Base-by-base conservation (phyloP, 176 grass and related monocot genomes). In the Dactylis glomerata region DNA sequence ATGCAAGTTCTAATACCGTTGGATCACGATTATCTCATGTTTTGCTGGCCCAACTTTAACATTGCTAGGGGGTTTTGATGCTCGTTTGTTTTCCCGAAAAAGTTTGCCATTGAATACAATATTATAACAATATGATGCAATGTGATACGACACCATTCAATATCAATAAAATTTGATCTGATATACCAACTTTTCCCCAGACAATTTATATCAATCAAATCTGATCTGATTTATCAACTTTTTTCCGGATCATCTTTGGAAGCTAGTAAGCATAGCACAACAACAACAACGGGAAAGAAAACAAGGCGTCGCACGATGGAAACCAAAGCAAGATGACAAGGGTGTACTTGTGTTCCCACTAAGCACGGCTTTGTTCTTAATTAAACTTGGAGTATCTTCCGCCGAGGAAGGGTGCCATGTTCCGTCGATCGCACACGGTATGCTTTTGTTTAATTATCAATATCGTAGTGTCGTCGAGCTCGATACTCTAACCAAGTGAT, bases 391-490 rank as follows among this genome's bases (percentile, higher is more conserved):
- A 23, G 56, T 59, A 9, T 27, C 13, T 78, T 72, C 31, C 72
- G 73, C 65, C 50, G 38, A 72, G 88, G 88, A 86, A 78, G 83
- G 83, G 72, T 78, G 54, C 20, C 88, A 78, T 82, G 88, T 86
- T 78, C 74, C 87, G n/a, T n/a, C n/a, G n/a, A 85, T 86, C 68
- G 15, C 68, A 26, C 73, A 55, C 63, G 69, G 23, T 82, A 14
- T 63, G 42, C 45, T 81, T 67, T 88, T 32, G 26, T 52, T 27
- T 72, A 45, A 17, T 17, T 24, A 7, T 44, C 5, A 7, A 3
- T 3, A 23, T 70, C 37, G 68, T 22, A 16, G n/a, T n/a, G n/a
- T n/a, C n/a, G 12, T 71, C 23, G 15, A 8, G 68, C n/a, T 40
- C n/a, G 10, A 23, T 23, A 14, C 11, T 62, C 57, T 61, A 61